These are phyloP conservation scores for Acorus calamus DNA, from an alignment of 106 monocot genomes.

Conservation along the genomic window DNA sequence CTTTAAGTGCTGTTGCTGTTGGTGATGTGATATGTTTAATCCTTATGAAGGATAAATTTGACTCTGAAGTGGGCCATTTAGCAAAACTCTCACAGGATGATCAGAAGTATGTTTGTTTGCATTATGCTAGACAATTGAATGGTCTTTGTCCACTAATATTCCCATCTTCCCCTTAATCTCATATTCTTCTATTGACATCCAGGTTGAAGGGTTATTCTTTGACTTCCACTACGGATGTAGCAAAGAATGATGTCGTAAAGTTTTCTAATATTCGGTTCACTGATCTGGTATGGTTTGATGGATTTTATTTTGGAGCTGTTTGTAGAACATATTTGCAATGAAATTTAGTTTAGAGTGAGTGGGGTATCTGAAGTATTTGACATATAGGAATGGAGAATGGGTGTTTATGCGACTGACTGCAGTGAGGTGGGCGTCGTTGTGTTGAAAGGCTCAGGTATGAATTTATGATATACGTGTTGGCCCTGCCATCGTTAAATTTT, in stretches of 20 bases:
- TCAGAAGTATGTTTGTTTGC: conserved; percentile 28
- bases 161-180: background rate
- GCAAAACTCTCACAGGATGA: conserved; percentile 46
- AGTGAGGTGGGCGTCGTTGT: conserved; percentile 72
- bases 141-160: background rate
- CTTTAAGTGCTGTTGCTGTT: conserved; percentile 44
- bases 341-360: background rate
- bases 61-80: conserved; percentile 55
- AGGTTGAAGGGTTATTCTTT: conserved; percentile 48
- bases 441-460: conserved; percentile 60
- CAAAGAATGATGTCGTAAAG: conserved; percentile 25
- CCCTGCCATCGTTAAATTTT: too few relatives aligned
- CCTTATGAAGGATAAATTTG: conserved; percentile 82
- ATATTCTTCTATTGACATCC: conserved; percentile 4
- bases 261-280: conserved; percentile 37
- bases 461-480: background rate
- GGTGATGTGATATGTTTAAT: conserved; percentile 61
- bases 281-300: conserved; percentile 67
- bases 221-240: conserved; percentile 16
- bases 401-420: conserved; percentile 74
- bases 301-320: conserved; percentile 1
- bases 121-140: conserved; percentile 3
- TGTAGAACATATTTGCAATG: background rate
- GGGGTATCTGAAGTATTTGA: background rate
- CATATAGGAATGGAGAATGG: conserved; percentile 71